A percentile compares a stretch with the other conserved stretches of the same genome.
Evolutionary conservation across 2,329 filamentous ascomycete genomes (phyloP).

Genomic region (Verticillium albo-atrum): DNA sequence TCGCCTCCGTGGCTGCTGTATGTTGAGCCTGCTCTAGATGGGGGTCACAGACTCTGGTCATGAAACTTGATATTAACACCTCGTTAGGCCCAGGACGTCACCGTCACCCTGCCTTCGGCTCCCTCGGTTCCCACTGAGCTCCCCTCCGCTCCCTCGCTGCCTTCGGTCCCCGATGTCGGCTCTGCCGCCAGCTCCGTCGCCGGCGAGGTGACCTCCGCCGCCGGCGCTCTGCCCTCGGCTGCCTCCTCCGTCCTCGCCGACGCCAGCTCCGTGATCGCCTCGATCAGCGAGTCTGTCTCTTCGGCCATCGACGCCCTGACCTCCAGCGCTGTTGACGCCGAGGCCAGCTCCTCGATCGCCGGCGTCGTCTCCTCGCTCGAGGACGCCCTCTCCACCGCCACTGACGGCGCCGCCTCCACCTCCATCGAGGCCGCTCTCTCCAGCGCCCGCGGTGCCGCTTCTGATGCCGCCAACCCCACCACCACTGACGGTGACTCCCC

Average conservation of each 20-base stretch:
- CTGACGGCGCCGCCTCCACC: slow-evolving; percentile 16
- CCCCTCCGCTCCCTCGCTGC: slow-evolving; percentile 7
- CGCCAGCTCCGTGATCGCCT: slow-evolving; percentile 3
- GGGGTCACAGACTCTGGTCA: neutral
- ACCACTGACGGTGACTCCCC: too few species aligned
- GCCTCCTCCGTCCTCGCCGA: slow-evolving; percentile 10
- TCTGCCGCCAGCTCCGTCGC: slow-evolving; percentile 4
- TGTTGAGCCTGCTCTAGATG: slow-evolving; percentile 2
- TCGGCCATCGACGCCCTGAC: slow-evolving; percentile 12
- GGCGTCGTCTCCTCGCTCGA: slow-evolving; percentile 9
- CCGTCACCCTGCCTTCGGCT: slow-evolving; percentile 5
- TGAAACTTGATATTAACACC: neutral
- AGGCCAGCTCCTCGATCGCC: slow-evolving; percentile 12
- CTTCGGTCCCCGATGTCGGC: slow-evolving; percentile 10
- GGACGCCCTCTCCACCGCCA: slow-evolving; percentile 12
- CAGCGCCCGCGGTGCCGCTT: slow-evolving; percentile 9
- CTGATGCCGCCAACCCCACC: slow-evolving; percentile 9
- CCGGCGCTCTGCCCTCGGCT: neutral
- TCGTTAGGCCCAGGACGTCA: slow-evolving; percentile 12
- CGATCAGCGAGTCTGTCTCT: neutral
- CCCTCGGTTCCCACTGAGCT: slow-evolving; percentile 9
- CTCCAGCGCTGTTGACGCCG: slow-evolving; percentile 16
- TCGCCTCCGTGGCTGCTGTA: slow-evolving; percentile 27
- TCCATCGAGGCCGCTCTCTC: slow-evolving; percentile 7
- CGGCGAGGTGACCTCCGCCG: slow-evolving; percentile 8